These are phyloP conservation scores for Kodamaea arcana DNA, from an alignment of 1,139 yeast genomes.

Conservation along the genomic window DNA sequence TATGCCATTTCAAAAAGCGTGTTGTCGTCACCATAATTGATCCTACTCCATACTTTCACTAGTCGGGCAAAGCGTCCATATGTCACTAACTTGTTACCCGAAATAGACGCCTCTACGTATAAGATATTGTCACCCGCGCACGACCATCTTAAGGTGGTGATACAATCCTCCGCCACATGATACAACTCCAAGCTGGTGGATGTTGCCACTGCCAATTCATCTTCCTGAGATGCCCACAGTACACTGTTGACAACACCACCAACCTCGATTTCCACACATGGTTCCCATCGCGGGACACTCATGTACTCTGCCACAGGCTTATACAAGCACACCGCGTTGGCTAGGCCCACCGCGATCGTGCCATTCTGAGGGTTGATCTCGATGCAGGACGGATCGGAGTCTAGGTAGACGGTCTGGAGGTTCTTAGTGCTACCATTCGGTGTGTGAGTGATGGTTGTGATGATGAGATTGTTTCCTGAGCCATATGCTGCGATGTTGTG, in stretches of 20 bases:
- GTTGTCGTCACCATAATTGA: conserved; percentile 62
- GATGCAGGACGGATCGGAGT: conserved; percentile 61
- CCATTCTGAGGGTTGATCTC: conserved; percentile 61
- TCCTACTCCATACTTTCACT: conserved; percentile 76
- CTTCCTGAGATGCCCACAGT: conserved; percentile 60
- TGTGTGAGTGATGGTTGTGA: conserved; percentile 26
- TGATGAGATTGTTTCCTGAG: conserved; percentile 82
- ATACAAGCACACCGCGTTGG: conserved; percentile 29
- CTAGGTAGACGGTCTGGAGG: conserved; percentile 75
- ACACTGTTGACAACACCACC: conserved; percentile 43
- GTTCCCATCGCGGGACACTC: conserved; percentile 47
- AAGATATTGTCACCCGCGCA: conserved; percentile 38
- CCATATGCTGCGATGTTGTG: conserved; percentile 70
- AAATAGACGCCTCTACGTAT: conserved; percentile 55
- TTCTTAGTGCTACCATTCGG: conserved; percentile 16
- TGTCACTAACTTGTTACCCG: conserved; percentile 64
- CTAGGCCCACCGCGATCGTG: conserved; percentile 45
- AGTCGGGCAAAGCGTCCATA: conserved; percentile 59
- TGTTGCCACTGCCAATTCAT: conserved; percentile 64
- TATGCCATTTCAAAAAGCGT: conserved; percentile 70
- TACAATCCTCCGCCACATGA: conserved; percentile 38
- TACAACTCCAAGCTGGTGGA: conserved; percentile 47
- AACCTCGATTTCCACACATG: conserved; percentile 19
- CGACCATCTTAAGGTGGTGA: conserved; percentile 20
- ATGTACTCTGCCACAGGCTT: conserved; percentile 44